Conservation (phyloP, 2,329 filamentous ascomycete genomes). For the Xylariaceae sp. region DNA sequence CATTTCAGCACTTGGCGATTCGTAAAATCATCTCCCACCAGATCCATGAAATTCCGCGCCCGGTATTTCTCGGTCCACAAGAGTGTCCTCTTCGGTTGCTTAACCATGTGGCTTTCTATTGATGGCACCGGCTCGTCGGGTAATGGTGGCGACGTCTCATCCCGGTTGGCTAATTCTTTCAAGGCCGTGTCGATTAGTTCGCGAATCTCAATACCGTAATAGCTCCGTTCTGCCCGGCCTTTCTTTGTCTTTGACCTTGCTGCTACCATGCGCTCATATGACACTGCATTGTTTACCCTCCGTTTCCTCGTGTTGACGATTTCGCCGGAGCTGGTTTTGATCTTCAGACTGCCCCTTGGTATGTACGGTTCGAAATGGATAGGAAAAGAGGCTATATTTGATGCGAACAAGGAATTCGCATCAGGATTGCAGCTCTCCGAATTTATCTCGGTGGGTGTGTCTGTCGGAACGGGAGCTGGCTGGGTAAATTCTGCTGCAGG, state of each 20-base stretch:
- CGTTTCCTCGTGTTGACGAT: conserved; percentile 54
- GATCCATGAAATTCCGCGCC: conserved; percentile 83
- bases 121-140: conserved; percentile 40
- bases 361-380: conserved; percentile 22
- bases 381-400: conserved; percentile 24
- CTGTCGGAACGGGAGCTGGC: conserved; percentile 26
- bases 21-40: conserved; percentile 91
- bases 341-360: conserved; percentile 35
- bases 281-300: conserved; percentile 40
- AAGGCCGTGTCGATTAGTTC: conserved; percentile 68
- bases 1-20: conserved; percentile 86
- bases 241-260: conserved; percentile 62
- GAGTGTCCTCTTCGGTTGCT: conserved; percentile 49
- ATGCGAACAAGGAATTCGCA: conserved; percentile 24
- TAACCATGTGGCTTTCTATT: conserved; percentile 38
- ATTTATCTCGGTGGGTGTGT: conserved; percentile 10
- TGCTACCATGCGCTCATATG: conserved; percentile 66
- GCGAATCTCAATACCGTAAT: conserved; percentile 92
- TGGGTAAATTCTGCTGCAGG: conserved; percentile 22
- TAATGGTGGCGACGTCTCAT: conserved; percentile 23
- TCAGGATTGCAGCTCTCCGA: conserved; percentile 12
- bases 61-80: conserved; percentile 98
- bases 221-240: conserved; percentile 67
- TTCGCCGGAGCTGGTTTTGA: conserved; percentile 56
- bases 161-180: conserved; percentile 48